These are phyloP conservation scores for Yamadazyma triangularis DNA, from an alignment of 1,139 yeast species.

Conservation along the genomic window DNA sequence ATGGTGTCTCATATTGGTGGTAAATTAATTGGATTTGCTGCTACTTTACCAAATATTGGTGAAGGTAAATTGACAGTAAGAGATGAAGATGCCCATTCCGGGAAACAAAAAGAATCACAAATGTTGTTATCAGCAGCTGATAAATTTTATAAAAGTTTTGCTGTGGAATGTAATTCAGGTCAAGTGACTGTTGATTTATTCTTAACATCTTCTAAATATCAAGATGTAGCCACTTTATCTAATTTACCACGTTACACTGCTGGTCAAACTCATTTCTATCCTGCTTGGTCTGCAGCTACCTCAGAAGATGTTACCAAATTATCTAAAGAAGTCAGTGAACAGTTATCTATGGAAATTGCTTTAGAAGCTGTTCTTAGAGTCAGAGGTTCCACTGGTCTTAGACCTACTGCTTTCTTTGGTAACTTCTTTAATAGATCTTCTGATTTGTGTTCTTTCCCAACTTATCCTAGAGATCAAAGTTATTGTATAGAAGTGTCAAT, in stretches of 20 bases:
- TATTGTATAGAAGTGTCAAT: constrained; percentile 82
- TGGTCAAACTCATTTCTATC: constrained; percentile 95
- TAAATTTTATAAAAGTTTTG: constrained; percentile 87
- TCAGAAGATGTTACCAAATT: constrained; percentile 83
- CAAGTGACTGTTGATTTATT: constrained; percentile 93
- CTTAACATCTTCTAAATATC: constrained; percentile 77
- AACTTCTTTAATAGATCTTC: constrained; percentile 95
- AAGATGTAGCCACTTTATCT: constrained; percentile 90
- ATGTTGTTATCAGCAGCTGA: constrained; percentile 72
- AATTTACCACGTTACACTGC: constrained; percentile 91
- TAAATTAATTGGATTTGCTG: constrained; percentile 73
- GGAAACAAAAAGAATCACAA: constrained; percentile 82
- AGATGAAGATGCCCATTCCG: constrained; percentile 76
- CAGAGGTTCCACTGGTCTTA: constrained; percentile 86
- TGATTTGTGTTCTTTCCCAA: constrained; percentile 93
- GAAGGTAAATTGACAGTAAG: constrained; percentile 76
- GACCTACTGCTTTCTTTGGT: constrained; percentile 83
- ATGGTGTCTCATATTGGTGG: constrained; percentile 82
- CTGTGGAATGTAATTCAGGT: constrained; percentile 89
- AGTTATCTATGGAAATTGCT: constrained; percentile 84
- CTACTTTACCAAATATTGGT: constrained; percentile 82
- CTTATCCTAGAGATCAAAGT: constrained; percentile 95
- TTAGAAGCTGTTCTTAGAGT: constrained; percentile 94
- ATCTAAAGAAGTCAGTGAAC: constrained; percentile 83
- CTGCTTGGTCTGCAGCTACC: constrained; percentile 86